Evolutionary conservation across 1,284 basidiomycete genomes (phyloP).

Genomic region (Naganishia cerealis): DNA sequence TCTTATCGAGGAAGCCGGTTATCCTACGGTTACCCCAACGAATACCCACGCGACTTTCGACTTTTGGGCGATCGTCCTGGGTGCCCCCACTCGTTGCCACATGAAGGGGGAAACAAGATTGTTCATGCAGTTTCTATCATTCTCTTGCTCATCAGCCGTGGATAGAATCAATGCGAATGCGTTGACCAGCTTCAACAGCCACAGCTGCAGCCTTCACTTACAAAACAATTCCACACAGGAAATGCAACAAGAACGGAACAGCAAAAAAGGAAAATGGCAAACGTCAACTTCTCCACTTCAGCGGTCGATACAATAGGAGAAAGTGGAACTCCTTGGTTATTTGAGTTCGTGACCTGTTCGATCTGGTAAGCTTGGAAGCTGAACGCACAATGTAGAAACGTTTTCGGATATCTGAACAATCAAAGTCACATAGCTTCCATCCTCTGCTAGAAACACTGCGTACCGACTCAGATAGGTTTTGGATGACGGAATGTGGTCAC

Average conservation of each 20-base stretch:
- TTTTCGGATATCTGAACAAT: neutral
- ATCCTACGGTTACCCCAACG: too few species aligned
- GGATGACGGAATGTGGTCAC: constrained; percentile 49
- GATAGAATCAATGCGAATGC: too few species aligned
- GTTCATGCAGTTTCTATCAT: too few species aligned
- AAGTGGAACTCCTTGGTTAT: constrained; percentile 36
- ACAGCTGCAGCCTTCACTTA: too few species aligned
- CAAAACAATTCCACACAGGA: neutral
- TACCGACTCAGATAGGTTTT: constrained; percentile 38
- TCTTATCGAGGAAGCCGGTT: neutral
- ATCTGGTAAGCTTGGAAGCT: constrained; percentile 39
- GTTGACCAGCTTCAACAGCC: too few species aligned
- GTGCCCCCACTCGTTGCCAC: too few species aligned
- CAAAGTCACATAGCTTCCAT: constrained; percentile 17
- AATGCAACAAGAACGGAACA: neutral
- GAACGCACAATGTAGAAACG: neutral
- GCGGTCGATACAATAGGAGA: constrained; percentile 7
- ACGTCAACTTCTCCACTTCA: constrained; percentile 17
- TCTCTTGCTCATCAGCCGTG: too few species aligned
- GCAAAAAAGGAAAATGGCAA: constrained; percentile 7
- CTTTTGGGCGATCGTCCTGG: too few species aligned
- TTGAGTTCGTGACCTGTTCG: constrained; percentile 41
- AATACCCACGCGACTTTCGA: too few species aligned
- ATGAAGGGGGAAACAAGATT: too few species aligned
- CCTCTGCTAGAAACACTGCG: constrained; percentile 26